Evolutionary conservation across 2,329 filamentous ascomycete genomes (phyloP), one percentile per base, ranked within the genome.

Genomic region (Fusarium brachygibbosum): DNA sequence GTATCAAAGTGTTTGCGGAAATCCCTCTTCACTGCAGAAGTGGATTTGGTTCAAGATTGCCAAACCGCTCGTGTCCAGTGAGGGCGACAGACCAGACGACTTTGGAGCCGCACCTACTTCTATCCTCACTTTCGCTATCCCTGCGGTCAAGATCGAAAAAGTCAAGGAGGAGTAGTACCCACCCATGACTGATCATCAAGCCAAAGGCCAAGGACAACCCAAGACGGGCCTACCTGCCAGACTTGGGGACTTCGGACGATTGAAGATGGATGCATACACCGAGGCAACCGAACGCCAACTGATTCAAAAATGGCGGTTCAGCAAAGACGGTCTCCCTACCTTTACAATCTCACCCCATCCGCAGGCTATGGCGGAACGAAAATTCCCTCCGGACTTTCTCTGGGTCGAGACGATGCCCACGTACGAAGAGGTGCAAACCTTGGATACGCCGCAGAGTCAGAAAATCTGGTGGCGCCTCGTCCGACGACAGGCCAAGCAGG

Each of bases 21-120:
- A 23, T 4, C 63, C 50, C 8, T 32, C 19, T 21, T n/a, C 23
- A 10, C 12, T 38, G 11, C 66, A 61, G 19, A 68, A 31, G 3
- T 75, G 74, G 74, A 50, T 53, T 14, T 75, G 74, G 74, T 65
- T 75, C 59, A 69, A 69, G 25, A 74, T 75, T 35, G 41, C 42
- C 34, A 75, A 72, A 48, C 71, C 72, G 6, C 29, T 75, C 3
- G 23, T 50, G 17, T 34, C 51, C 12, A 55, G 42, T 12, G 29
- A 31, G 13, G 58, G 56, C 8, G 35, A 55, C 21, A 34, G 23
- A 14, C 69, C 60, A 9, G 35, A 44, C 13, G 55, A 63, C 5
- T 21, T 72, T 23, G n/a, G 21, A 38, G 16, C 52, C 21, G 49
- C 68, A n/a, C 46, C 61, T 16, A 23, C 63, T 21, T 53, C 71